These are phyloP conservation scores for Phytophthora lateralis DNA, from an alignment of 352 stramenopile genomes.

Conservation along the genomic window DNA sequence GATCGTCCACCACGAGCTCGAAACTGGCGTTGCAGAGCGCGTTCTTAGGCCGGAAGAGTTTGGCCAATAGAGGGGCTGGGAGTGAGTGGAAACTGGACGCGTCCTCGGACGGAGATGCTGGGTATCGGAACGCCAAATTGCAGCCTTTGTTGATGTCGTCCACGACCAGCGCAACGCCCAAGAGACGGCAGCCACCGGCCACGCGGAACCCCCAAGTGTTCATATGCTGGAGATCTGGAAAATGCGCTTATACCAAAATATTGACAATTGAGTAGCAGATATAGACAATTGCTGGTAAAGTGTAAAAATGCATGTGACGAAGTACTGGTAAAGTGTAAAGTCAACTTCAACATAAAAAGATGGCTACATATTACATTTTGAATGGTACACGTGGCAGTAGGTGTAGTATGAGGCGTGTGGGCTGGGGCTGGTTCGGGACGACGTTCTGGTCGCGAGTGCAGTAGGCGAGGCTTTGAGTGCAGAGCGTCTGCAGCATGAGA, in stretches of 20 bases:
- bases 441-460: slow-evolving; percentile 53
- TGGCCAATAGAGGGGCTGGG: slow-evolving; percentile 75
- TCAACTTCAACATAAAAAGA: background rate
- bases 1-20: slow-evolving; percentile 86
- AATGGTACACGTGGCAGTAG: slow-evolving; percentile 19
- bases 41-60: slow-evolving; percentile 90
- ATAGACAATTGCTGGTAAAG: background rate
- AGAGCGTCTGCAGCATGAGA: slow-evolving; percentile 61
- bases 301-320: background rate
- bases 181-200: slow-evolving; percentile 36
- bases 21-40: slow-evolving; percentile 88
- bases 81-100: slow-evolving; percentile 82
- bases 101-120: slow-evolving; percentile 54
- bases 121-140: slow-evolving; percentile 88
- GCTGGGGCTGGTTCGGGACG: slow-evolving; percentile 20
- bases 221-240: background rate
- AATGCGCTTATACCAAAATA: background rate
- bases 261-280: background rate
- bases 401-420: slow-evolving; percentile 13
- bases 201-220: background rate
- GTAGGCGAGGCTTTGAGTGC: slow-evolving; percentile 50
- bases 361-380: background rate
- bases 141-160: slow-evolving; percentile 91
- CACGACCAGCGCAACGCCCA: slow-evolving; percentile 84
- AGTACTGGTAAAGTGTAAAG: no score